phyloP scores from a whole-genome alignment of 768 basidiomycete species.

The Holtermanniella nyarrowii region DNA sequence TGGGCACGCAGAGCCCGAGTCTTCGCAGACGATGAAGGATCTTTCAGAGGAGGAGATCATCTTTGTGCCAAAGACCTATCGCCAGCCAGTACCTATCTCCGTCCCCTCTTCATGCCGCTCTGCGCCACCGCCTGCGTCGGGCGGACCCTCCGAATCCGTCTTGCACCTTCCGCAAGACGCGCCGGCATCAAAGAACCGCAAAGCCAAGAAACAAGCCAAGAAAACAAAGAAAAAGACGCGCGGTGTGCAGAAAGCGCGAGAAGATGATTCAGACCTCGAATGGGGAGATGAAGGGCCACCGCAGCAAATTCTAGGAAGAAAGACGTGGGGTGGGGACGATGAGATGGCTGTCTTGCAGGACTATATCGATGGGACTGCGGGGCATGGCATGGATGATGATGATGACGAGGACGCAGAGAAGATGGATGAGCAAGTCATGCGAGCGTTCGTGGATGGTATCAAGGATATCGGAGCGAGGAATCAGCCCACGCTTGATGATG shows the following conservation, averaged over 20 bases:
- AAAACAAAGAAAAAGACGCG: slow-evolving; percentile 6
- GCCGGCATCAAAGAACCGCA: slow-evolving; percentile 21
- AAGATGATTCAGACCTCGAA: slow-evolving; percentile 34
- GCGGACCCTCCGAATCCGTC: not conserved
- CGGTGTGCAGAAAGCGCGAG: slow-evolving; percentile 1
- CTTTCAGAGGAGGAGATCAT: slow-evolving; percentile 35
- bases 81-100: slow-evolving; percentile 28
- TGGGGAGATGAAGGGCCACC: slow-evolving; percentile 41
- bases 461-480: slow-evolving; percentile 4
- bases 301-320: slow-evolving; percentile 6
- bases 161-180: not conserved
- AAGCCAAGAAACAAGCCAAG: slow-evolving; percentile 6
- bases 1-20: slow-evolving; percentile 1
- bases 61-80: slow-evolving; percentile 25
- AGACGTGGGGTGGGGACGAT: not conserved
- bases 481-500: slow-evolving; percentile 1
- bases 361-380: not conserved
- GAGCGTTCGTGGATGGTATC: slow-evolving; percentile 9
- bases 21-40: not conserved
- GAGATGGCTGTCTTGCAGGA: not conserved
- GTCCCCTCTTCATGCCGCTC: slow-evolving; percentile 7
- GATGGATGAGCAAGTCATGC: slow-evolving; percentile 8
- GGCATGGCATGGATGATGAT: slow-evolving; percentile 29
- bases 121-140: not conserved
- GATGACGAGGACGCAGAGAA: slow-evolving; percentile 30